Evolutionary conservation across 2,329 filamentous ascomycete species (phyloP).

Genomic region (Cordyceps pruinosa): DNA sequence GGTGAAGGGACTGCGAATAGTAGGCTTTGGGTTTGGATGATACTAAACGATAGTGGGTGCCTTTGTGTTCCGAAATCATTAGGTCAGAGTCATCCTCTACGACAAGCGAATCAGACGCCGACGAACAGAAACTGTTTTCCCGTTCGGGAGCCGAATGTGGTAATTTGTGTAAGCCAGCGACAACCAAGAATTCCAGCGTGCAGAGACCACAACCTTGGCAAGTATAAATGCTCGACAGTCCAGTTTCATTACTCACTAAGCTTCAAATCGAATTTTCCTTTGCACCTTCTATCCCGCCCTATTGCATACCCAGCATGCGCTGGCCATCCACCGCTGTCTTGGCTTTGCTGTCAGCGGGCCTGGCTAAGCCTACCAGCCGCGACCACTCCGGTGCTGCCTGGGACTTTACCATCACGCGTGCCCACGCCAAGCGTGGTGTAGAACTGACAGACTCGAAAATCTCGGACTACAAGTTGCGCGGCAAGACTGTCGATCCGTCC

Average conservation of each 20-base stretch:
- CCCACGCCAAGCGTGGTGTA: neutral
- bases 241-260: too few species aligned
- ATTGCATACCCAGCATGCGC: neutral
- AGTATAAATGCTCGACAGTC: neutral
- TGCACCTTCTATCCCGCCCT: neutral
- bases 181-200: too few species aligned
- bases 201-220: neutral
- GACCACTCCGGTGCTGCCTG: neutral
- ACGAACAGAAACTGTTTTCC: neutral
- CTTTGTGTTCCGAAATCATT: too few species aligned
- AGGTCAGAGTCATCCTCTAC: neutral
- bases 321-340: neutral
- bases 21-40: neutral
- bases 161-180: too few species aligned
- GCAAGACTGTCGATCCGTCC: slow-evolving; percentile 58
- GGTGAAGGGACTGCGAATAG: too few species aligned
- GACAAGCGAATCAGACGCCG: neutral
- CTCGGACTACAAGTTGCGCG: neutral
- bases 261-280: neutral
- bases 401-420: neutral
- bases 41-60: neutral
- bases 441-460: too few species aligned
- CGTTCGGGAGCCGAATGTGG: neutral
- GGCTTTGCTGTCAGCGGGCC: neutral
- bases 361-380: neutral